Conservation (phyloP, 2,329 filamentous ascomycete genomes). For the Diaporthe vaccinii region DNA sequence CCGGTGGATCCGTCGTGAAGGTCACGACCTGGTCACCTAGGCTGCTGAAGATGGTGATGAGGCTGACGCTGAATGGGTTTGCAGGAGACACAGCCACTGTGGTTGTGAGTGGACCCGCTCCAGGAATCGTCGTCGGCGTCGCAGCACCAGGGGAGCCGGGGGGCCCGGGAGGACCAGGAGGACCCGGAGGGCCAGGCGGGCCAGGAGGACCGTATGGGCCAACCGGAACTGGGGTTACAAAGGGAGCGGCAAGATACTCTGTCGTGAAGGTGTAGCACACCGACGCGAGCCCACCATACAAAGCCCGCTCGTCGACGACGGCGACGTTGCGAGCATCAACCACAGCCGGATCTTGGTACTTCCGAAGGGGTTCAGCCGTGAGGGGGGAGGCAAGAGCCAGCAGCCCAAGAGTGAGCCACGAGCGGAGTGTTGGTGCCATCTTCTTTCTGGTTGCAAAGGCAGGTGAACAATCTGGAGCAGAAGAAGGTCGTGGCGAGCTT, state of each 20-base stretch:
- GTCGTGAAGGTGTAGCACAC: conserved; percentile 33
- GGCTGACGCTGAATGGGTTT: conserved; percentile 19
- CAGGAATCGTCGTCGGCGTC: not conserved
- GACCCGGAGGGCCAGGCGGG: not conserved
- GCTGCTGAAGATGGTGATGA: not conserved
- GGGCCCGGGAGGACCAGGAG: not conserved
- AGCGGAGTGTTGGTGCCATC: conserved; percentile 23
- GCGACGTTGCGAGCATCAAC: conserved; percentile 3
- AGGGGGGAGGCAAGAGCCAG: conserved; percentile 24
- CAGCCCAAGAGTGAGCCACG: conserved; percentile 31
- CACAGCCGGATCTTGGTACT: not conserved
- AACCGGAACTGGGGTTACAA: not conserved
- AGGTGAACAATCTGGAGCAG: not conserved
- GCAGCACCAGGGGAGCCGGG: not conserved
- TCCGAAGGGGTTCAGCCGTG: not conserved
- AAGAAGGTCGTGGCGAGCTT: conserved; percentile 22
- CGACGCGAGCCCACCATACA: conserved; percentile 9
- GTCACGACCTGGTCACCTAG: conserved; percentile 1
- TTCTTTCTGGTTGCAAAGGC: not conserved
- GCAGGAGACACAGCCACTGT: not conserved
- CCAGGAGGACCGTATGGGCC: not conserved
- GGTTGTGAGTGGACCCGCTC: not conserved
- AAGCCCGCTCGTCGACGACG: not conserved
- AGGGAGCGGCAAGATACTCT: conserved; percentile 25
- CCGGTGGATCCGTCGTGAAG: conserved; percentile 12